Evolutionary conservation across 2,329 filamentous ascomycete species (phyloP).

Genomic region (Ophiostoma fasciatum): DNA sequence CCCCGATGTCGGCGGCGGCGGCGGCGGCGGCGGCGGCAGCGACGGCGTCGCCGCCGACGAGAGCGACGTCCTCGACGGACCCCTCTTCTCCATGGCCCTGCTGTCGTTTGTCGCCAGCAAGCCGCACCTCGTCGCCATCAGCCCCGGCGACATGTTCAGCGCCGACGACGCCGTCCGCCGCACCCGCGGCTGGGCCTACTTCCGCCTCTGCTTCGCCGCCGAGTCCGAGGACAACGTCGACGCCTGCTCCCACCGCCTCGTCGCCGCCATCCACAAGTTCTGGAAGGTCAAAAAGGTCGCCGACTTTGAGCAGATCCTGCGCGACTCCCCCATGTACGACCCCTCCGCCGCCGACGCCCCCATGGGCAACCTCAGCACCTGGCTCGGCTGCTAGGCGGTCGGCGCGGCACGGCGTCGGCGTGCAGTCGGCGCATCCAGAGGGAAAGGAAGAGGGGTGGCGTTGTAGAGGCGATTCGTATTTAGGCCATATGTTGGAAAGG

Average conservation of each 20-base stretch:
- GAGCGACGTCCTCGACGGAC: constrained; percentile 31
- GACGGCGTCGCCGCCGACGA: constrained; percentile 11
- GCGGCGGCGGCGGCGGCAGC: constrained; percentile 3
- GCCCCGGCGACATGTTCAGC: constrained; percentile 60
- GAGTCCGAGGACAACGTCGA: constrained; percentile 58
- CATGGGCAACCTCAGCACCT: constrained; percentile 18
- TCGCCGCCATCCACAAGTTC: constrained; percentile 55
- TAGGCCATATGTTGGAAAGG: too few species aligned
- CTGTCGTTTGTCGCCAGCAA: constrained; percentile 57
- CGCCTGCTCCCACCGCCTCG: constrained; percentile 46
- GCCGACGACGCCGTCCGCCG: constrained; percentile 44
- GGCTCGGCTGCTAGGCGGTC: constrained; percentile 17
- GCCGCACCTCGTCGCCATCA: constrained; percentile 54
- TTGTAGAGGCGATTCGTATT: too few species aligned
- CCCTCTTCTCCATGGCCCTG: constrained; percentile 47
- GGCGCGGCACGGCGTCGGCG: too few species aligned
- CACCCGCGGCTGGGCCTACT: constrained; percentile 53
- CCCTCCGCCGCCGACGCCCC: constrained; percentile 7
- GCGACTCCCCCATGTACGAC: constrained; percentile 17
- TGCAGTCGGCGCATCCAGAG: too few species aligned
- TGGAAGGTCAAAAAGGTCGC: constrained; percentile 57
- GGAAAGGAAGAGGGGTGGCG: neutral
- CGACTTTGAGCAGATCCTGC: constrained; percentile 49
- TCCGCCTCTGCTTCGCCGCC: constrained; percentile 73
- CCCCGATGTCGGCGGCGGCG: neutral